These are phyloP conservation scores for Anthracocystis panici-leucophaei DNA, from an alignment of 1,284 basidiomycete species.

Conservation along the genomic window DNA sequence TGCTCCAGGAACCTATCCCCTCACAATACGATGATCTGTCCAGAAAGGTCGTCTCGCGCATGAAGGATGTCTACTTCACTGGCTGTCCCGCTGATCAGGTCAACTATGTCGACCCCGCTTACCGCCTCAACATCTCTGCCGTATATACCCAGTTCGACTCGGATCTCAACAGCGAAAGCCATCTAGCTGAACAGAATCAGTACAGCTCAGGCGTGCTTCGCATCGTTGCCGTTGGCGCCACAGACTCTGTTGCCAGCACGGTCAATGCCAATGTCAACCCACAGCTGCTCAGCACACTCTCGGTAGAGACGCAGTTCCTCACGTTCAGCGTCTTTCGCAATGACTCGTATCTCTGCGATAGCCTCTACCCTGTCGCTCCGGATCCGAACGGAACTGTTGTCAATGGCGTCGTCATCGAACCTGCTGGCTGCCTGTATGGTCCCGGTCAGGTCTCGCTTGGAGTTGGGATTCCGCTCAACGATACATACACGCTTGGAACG, in stretches of 20 bases:
- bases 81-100: constrained; percentile 46
- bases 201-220: constrained; percentile 49
- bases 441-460: constrained; percentile 84
- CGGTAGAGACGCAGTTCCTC: constrained; percentile 54
- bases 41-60: constrained; percentile 25
- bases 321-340: constrained; percentile 61
- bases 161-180: constrained; percentile 14
- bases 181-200: constrained; percentile 21
- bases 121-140: constrained; percentile 65
- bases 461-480: constrained; percentile 78
- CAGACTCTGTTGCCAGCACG: constrained; percentile 39
- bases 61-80: constrained; percentile 56
- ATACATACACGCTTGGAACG: constrained; percentile 82
- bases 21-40: constrained; percentile 25
- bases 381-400: constrained; percentile 53
- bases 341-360: constrained; percentile 62
- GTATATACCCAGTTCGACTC: constrained; percentile 63
- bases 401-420: constrained; percentile 37
- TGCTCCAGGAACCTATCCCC: constrained; percentile 48
- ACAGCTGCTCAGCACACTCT: constrained; percentile 51
- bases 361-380: constrained; percentile 49
- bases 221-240: constrained; percentile 57
- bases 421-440: constrained; percentile 58
- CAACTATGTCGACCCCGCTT: constrained; percentile 43
- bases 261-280: constrained; percentile 37